Evolutionary conservation across 768 basidiomycete species (phyloP), one percentile per base, ranked within the genome.

Genomic region (Leccinum ochraceum): DNA sequence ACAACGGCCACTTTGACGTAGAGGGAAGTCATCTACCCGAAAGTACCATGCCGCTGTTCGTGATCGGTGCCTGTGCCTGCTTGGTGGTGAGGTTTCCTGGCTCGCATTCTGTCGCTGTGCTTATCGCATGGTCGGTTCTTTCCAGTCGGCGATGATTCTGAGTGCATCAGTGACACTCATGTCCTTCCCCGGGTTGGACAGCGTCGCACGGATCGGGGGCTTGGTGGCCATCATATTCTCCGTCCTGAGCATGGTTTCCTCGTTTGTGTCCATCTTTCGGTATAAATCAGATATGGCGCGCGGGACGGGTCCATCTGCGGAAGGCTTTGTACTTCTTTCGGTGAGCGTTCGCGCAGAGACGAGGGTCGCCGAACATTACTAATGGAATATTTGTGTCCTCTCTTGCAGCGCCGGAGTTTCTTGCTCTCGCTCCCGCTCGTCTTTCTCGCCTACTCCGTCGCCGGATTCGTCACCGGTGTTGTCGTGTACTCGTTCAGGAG

Each of bases 91-190:
- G 86, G 77, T 57, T 53, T 54, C 24, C 22, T 10, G 44, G 32
- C 44, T 52, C 2, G 52, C 34, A 49, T 32, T n/a, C 55, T 32
- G 39, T 60, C 14, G 2, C 20, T 6, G 17, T 1, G 20, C 60
- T 66, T 32, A 69, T 53, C 49, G 17, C 65, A 7, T 10, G 5
- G 3, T 14, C 32, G 8, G 22, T 50, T 50, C 49, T 50, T 49
- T 56, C 39, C 71, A 93, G 91, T 89, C 90, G 66, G 91, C 91
- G 30, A 81, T 92, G 60, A 81, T 92, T 24, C 77, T 93, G 60
- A 92, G 92, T 65, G 87, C 90, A 34, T 89, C 90, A 44, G 88
- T 92, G 59, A 92, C 90, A 28, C 86, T 92, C 75, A 81, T 94
- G 70, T 84, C 89, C 54, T 80, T 94, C 56, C 90, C 92, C 66